phyloP scores from a whole-genome alignment of 768 basidiomycete genomes.

The Lactarius tabidus region DNA sequence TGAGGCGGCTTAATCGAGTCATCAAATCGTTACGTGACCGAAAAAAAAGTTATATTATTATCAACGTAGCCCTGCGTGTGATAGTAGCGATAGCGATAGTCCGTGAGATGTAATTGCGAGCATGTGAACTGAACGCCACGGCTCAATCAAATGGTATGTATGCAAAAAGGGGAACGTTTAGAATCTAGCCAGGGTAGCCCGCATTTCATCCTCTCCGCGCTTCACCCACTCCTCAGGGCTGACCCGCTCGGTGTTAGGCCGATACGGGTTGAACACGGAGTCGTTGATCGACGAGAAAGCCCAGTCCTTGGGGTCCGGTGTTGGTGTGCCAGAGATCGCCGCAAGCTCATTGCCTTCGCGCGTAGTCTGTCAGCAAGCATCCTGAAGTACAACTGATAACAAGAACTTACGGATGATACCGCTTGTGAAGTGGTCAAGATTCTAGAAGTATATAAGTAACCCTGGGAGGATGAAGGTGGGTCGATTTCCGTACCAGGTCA shows the following conservation, averaged over 20 bases:
- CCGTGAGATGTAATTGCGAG: neutral
- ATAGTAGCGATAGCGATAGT: slow-evolving; percentile 1
- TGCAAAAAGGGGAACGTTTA: neutral
- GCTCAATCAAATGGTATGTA: neutral
- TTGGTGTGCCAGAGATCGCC: slow-evolving; percentile 55
- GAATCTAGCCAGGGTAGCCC: slow-evolving; percentile 29
- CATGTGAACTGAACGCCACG: neutral
- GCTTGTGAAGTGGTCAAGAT: slow-evolving; percentile 67
- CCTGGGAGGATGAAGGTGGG: slow-evolving; percentile 12
- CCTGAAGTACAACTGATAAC: neutral
- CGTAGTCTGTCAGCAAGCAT: slow-evolving; percentile 7
- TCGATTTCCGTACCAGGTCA: slow-evolving; percentile 47
- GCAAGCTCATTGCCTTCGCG: slow-evolving; percentile 53
- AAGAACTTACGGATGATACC: slow-evolving; percentile 55
- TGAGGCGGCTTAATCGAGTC: slow-evolving; percentile 1
- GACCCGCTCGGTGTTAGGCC: slow-evolving; percentile 38
- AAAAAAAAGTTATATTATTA: neutral
- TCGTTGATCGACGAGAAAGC: slow-evolving; percentile 59
- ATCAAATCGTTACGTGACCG: slow-evolving; percentile 14
- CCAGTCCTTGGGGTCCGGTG: slow-evolving; percentile 58
- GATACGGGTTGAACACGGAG: slow-evolving; percentile 42
- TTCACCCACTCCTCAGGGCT: slow-evolving; percentile 56
- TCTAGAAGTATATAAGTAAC: slow-evolving; percentile 33
- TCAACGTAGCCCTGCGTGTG: neutral
- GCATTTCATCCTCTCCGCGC: slow-evolving; percentile 46